A percentile compares a stretch with the other conserved stretches of the same genome.
These are phyloP conservation scores for Vaccinium myrtillus DNA, from an alignment of 148 eudicot species.

Conservation along the genomic window DNA sequence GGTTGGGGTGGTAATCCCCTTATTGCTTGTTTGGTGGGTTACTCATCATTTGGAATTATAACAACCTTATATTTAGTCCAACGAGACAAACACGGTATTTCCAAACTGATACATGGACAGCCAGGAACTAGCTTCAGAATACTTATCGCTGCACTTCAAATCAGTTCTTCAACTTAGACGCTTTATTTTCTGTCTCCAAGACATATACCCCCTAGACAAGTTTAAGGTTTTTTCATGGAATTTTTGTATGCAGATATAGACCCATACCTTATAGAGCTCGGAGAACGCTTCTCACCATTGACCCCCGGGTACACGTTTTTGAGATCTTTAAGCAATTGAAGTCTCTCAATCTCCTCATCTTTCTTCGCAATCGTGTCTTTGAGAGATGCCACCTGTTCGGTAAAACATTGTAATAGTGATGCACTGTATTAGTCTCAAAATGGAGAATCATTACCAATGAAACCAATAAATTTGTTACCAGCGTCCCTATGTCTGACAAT, in stretches of 20 bases:
- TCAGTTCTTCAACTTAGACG: slow-evolving; percentile 31
- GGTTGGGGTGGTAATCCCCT: neutral
- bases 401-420: neutral
- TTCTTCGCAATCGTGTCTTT: slow-evolving; percentile 46
- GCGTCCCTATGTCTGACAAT: neutral
- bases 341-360: slow-evolving; percentile 50
- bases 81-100: neutral
- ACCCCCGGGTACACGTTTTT: slow-evolving; percentile 39
- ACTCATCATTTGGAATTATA: slow-evolving; percentile 11
- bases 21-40: neutral
- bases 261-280: slow-evolving; percentile 41
- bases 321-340: slow-evolving; percentile 42
- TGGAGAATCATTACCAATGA: neutral
- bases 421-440: neutral
- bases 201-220: slow-evolving; percentile 25
- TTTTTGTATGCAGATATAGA: slow-evolving; percentile 41
- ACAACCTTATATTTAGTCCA: neutral
- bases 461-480: neutral
- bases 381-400: slow-evolving; percentile 43
- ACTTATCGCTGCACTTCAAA: slow-evolving; percentile 23
- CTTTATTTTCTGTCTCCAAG: slow-evolving; percentile 20
- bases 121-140: slow-evolving; percentile 24
- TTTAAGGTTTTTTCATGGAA: slow-evolving; percentile 27
- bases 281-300: slow-evolving; percentile 43
- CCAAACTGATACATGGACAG: slow-evolving; percentile 31